Evolutionary conservation across 345 rosid species (phyloP).

Genomic region (Sisymbrium altissimum): DNA sequence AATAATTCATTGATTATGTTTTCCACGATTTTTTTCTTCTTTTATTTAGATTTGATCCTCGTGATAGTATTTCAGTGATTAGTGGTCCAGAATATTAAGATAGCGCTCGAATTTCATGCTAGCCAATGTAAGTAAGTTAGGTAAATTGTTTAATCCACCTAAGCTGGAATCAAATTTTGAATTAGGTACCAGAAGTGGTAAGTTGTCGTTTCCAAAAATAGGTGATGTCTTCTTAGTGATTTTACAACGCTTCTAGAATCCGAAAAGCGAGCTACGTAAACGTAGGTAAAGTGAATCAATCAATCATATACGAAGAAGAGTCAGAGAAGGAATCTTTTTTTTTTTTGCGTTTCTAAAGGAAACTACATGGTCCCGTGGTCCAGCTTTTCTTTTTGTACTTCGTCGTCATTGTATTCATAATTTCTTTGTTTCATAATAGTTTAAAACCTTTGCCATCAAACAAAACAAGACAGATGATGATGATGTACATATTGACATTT

Average conservation of each 20-base stretch:
- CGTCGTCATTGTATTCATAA: background rate
- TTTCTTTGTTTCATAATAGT: background rate
- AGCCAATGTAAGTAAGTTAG: background rate
- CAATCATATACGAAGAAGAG: conserved; percentile 1
- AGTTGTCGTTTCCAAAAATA: background rate
- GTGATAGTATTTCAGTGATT: no score
- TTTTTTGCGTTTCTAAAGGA: background rate
- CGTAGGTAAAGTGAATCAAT: background rate
- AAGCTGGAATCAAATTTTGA: background rate
- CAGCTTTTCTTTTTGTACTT: background rate
- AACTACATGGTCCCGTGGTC: background rate
- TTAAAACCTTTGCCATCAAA: background rate
- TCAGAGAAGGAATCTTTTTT: background rate
- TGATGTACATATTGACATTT: background rate
- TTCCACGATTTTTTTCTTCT: no score
- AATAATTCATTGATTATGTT: background rate
- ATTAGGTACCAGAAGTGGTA: background rate
- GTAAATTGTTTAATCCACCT: background rate
- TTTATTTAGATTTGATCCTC: no score
- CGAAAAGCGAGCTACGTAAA: background rate
- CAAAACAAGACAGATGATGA: background rate
- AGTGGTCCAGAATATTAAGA: no score
- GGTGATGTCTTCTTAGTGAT: background rate
- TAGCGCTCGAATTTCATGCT: no score
- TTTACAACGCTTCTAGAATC: conserved; percentile 13